Percentiles rank a stretch among this genome's conserved stretches.
These are phyloP conservation scores for Plectosphaerella cucumerina DNA, from an alignment of 2,329 filamentous ascomycete genomes.

Conservation along the genomic window DNA sequence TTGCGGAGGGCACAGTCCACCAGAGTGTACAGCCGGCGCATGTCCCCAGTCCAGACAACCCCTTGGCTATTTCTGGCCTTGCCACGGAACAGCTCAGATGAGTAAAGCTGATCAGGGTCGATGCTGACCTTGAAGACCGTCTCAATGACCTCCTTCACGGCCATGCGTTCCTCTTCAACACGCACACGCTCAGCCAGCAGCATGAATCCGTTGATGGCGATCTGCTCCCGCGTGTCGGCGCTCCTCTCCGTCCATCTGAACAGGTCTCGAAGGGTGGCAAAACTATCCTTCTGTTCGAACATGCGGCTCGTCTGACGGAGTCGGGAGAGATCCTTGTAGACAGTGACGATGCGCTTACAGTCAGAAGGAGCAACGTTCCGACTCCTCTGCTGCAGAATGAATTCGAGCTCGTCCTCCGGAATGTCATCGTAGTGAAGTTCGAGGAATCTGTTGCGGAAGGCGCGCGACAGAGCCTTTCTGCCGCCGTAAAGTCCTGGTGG, in stretches of 20 bases:
- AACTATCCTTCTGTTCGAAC: constrained; percentile 96
- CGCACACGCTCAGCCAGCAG: constrained; percentile 89
- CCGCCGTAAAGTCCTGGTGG: constrained; percentile 94
- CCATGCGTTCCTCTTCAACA: constrained; percentile 79
- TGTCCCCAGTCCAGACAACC: constrained; percentile 92
- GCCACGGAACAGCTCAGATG: constrained; percentile 49
- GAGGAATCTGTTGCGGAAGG: constrained; percentile 94
- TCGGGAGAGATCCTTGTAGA: constrained; percentile 89
- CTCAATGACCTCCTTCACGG: constrained; percentile 86
- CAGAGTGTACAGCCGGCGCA: constrained; percentile 85
- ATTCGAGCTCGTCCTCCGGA: constrained; percentile 87
- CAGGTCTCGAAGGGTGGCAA: constrained; percentile 90
- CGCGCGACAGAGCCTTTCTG: constrained; percentile 85
- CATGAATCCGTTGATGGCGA: constrained; percentile 94
- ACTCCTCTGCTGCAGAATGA: constrained; percentile 83
- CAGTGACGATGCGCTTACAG: constrained; percentile 83
- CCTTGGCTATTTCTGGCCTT: constrained; percentile 50
- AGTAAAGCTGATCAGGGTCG: constrained; percentile 70
- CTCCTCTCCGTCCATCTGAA: constrained; percentile 90
- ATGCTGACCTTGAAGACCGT: constrained; percentile 84
- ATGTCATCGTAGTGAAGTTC: constrained; percentile 99
- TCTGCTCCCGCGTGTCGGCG: constrained; percentile 80
- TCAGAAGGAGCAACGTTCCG: constrained; percentile 85
- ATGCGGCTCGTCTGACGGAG: constrained; percentile 85
- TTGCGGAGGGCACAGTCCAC: constrained; percentile 84